A percentile compares a stretch with the other conserved stretches of the same genome.
Evolutionary conservation across 148 eudicot genomes (phyloP).

Genomic region (Chenopodium berlandieri): DNA sequence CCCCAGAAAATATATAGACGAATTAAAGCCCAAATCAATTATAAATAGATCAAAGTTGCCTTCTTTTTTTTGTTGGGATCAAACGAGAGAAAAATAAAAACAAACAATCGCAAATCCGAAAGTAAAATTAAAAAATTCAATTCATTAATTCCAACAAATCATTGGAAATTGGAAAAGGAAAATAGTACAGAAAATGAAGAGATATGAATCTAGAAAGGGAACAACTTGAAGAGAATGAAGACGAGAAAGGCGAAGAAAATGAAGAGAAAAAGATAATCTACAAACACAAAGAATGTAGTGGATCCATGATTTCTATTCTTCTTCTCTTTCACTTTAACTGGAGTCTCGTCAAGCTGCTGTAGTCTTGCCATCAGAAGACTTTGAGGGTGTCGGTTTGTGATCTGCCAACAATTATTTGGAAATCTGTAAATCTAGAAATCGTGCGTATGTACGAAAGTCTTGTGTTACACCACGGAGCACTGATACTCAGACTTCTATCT

Average conservation of each 20-base stretch:
- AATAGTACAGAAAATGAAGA: not conserved
- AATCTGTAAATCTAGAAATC: not conserved
- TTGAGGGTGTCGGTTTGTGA: not conserved
- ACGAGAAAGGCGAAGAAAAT: slow-evolving; percentile 53
- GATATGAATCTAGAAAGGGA: slow-evolving; percentile 12
- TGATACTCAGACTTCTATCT: too few relatives aligned
- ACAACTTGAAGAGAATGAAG: slow-evolving; percentile 46
- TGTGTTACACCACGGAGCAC: not conserved
- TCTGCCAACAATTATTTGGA: not conserved
- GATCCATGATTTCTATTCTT: slow-evolving; percentile 42
- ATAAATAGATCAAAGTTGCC: not conserved
- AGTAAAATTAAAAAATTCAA: too few relatives aligned
- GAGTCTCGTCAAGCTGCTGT: slow-evolving; percentile 33
- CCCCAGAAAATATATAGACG: not conserved
- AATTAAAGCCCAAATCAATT: not conserved
- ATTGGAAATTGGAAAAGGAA: not conserved
- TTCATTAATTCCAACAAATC: too few relatives aligned
- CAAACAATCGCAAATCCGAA: not conserved
- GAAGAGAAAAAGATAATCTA: slow-evolving; percentile 58
- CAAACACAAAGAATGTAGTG: slow-evolving; percentile 40
- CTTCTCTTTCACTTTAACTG: slow-evolving; percentile 23
- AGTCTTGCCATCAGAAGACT: slow-evolving; percentile 37
- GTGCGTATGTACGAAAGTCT: not conserved
- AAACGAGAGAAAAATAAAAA: not conserved
- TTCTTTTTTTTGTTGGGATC: not conserved